Evolutionary conservation across 1,284 basidiomycete genomes (phyloP), one percentile per base, ranked within the genome.

Genomic region (Agaricales sp.): DNA sequence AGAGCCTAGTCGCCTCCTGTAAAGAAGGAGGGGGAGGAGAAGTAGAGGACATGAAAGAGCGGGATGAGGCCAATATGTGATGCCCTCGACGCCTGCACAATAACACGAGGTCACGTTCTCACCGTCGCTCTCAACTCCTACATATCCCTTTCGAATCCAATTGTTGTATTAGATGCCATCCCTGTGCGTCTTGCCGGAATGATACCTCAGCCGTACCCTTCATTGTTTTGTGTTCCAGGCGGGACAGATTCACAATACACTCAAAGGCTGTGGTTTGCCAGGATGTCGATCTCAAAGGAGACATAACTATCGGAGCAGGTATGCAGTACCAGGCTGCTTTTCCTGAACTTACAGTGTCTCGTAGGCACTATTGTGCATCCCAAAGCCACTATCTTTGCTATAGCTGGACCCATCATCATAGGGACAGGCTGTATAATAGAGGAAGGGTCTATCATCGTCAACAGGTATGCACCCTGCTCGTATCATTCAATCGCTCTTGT

Each of bases 401-500:
- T 90, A 41, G 82, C 80, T 3, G 92, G 89, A 0, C 84, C 91
- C 2, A 92, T 98, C 54, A 72, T 89, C 43, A 85, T 98, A 45
- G 95, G 92, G 4, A 72, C 80, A 20, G 80, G 86, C 49, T 94
- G 91, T 62, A 90, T 98, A 57, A 79, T 99, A 48, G 95, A 98
- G 61, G 95, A 98, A 64, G 77, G 77, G 4, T 87, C 80, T 2
- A 82, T 92, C 55, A 82, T 98, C 53, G 82, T 94, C 50, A 95
- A 96, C 63, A 74, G 87, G 76, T 85, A 18, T 22, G 19, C 13
- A 16, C 14, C 45, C 16, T 38, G 45, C 25, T n/a, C 21, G 25
- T 53, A 14, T 38, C 24, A 26, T 48, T 16, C 20, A 45, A 23
- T 38, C n/a, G 8, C 16, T 45, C 20, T 35, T n/a, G 8, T 41